These are phyloP conservation scores for Pseudognaphalium luteoalbum DNA, from an alignment of 129 eudicot genomes.

Conservation along the genomic window DNA sequence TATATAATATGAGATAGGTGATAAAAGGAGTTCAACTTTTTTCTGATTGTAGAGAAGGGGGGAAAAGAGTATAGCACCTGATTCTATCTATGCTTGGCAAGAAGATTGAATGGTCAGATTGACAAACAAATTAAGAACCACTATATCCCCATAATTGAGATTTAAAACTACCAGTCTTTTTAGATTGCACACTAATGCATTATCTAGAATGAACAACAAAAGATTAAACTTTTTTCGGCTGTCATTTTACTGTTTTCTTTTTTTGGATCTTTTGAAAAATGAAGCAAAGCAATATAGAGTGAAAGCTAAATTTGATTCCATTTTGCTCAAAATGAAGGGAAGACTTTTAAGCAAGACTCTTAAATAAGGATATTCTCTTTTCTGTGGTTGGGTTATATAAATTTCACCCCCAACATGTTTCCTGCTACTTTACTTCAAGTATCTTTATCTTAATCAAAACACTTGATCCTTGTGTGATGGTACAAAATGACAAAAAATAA, in stretches of 20 bases:
- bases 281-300: no score
- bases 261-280: not conserved
- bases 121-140: not conserved
- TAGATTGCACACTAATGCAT: not conserved
- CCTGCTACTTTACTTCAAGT: constrained; percentile 6
- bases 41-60: no score
- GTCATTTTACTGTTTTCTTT: not conserved
- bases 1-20: not conserved
- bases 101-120: not conserved
- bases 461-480: not conserved
- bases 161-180: not conserved
- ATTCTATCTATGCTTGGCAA: not conserved
- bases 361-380: constrained; percentile 2
- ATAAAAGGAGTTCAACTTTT: not conserved
- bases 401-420: not conserved
- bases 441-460: not conserved
- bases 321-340: no score
- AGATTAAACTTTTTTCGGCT: not conserved
- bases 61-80: not conserved
- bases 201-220: not conserved
- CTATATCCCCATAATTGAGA: not conserved
- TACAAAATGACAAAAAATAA: not conserved
- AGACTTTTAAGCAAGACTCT: not conserved
- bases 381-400: not conserved
- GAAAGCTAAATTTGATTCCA: no score